Evolutionary conservation across 1,284 basidiomycete genomes (phyloP).

Genomic region (Fomitopsis schrenkii): DNA sequence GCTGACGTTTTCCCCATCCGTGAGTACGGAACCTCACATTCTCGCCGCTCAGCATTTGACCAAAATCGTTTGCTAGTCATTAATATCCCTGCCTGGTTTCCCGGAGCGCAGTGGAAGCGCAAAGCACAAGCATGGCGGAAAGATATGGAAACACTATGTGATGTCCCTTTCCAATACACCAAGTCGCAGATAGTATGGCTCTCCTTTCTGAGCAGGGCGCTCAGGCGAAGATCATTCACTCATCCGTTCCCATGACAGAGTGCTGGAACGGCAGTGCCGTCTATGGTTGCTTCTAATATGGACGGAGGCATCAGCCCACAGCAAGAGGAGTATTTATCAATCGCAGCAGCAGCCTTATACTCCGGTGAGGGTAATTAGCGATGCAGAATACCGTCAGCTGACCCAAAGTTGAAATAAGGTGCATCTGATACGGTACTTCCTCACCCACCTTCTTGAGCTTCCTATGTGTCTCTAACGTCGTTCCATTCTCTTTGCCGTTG

Average conservation of each 20-base stretch:
- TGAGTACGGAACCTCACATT: constrained; percentile 8
- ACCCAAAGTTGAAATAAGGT: constrained; percentile 8
- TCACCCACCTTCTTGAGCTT: not conserved
- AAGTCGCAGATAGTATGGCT: constrained; percentile 21
- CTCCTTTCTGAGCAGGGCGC: no score
- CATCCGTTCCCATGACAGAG: constrained; percentile 11
- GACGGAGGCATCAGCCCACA: constrained; percentile 21
- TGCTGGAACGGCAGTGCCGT: constrained; percentile 21
- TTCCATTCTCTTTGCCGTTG: not conserved
- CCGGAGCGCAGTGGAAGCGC: constrained; percentile 23
- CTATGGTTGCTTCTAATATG: constrained; percentile 20
- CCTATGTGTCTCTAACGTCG: not conserved
- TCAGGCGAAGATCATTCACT: no score
- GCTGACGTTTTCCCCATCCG: constrained; percentile 29
- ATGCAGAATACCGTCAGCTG: not conserved
- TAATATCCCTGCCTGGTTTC: constrained; percentile 26
- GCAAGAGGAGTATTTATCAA: constrained; percentile 23
- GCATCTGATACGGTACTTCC: constrained; percentile 24
- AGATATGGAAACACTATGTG: constrained; percentile 19
- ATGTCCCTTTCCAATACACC: constrained; percentile 21
- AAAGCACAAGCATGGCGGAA: constrained; percentile 14
- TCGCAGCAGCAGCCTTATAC: constrained; percentile 25
- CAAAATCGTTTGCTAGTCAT: constrained; percentile 1
- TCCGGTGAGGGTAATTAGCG: constrained; percentile 10
- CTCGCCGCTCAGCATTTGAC: not conserved